These are phyloP conservation scores for Crithidia expoeki DNA, from an alignment of 208 protist genomes.

Conservation along the genomic window DNA sequence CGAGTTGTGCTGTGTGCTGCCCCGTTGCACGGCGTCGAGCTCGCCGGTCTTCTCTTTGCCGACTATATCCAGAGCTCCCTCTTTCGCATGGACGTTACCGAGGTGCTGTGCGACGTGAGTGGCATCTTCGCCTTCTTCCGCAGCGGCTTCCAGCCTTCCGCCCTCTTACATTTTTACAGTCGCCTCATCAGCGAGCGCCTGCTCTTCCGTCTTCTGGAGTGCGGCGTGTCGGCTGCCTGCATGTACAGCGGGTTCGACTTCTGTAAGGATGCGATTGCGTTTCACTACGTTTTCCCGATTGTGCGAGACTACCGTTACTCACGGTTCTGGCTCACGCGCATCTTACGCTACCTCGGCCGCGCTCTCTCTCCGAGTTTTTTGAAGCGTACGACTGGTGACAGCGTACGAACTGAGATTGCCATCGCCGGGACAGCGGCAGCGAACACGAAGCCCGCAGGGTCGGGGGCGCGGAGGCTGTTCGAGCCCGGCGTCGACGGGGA, in stretches of 20 bases:
- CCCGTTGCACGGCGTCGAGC: constrained; percentile 39
- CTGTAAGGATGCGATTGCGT: constrained; percentile 56
- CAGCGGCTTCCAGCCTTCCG: constrained; percentile 28
- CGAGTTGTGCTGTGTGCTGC: constrained; percentile 29
- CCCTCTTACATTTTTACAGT: constrained; percentile 33
- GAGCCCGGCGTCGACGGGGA: constrained; percentile 3
- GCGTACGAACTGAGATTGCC: neutral
- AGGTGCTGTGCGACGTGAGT: constrained; percentile 41
- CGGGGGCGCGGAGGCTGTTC: constrained; percentile 10
- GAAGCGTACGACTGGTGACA: constrained; percentile 10
- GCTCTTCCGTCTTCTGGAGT: constrained; percentile 59
- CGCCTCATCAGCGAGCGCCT: constrained; percentile 42
- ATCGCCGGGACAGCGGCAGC: neutral
- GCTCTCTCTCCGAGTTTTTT: constrained; percentile 44
- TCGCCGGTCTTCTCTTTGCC: constrained; percentile 50
- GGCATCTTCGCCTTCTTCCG: constrained; percentile 29
- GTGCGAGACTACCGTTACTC: constrained; percentile 70
- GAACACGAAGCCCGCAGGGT: neutral
- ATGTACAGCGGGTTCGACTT: constrained; percentile 31
- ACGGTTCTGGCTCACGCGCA: constrained; percentile 52
- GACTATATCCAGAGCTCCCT: constrained; percentile 57
- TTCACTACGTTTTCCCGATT: constrained; percentile 53
- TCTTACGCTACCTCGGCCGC: constrained; percentile 27
- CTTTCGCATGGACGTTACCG: constrained; percentile 53
- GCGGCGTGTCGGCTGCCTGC: constrained; percentile 43